Base-by-base conservation (phyloP, 2,329 filamentous ascomycete genomes). In the Epichloe scottii region DNA sequence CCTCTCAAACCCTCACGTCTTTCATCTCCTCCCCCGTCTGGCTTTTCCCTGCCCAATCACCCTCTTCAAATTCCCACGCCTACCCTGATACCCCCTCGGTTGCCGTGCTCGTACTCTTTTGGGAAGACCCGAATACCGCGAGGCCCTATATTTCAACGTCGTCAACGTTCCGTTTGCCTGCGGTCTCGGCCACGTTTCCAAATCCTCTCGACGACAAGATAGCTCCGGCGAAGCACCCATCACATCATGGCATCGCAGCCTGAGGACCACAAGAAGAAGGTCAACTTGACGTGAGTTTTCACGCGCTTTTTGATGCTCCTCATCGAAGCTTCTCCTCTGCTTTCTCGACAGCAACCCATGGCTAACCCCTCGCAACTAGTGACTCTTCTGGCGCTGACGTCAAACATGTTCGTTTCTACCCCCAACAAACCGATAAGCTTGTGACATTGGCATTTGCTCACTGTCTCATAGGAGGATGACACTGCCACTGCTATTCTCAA, bases 401-500 rank as follows among this genome's bases (percentile, higher is more conserved):
- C 72, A 93, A 87, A 75, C 79, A 87, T 59, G 88, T 94, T 78
- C 66, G 80, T 71, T n/a, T 14, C 14, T 58, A 49, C 56, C 57
- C 57, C 57, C 45, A 43, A 26, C 21, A 58, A n/a, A 8, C 50
- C 53, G 26, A 11, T 30, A 42, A 56, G 47, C 49, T 33, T 37
- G 33, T 39, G 46, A 48, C 51, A 50, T 51, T 53, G 11, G 51
- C 49, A 54, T 57, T 53, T 60, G 55, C 59, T 47, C 60, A 61
- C 66, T 69, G 54, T 34, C 41, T 43, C 57, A 53, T 63, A 94
- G 84, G 84, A 89, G 63, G 87, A 96, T 69, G 93, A 95, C 67
- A 89, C 85, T 56, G 82, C 93, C 49, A 98, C 93, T 44, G 93
- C 93, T 60, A 98, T 98, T 63, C 81, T 98, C 65, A 97, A 96